Conservation (phyloP, 164 flowering plant species). For the Dillenia turbinata region DNA sequence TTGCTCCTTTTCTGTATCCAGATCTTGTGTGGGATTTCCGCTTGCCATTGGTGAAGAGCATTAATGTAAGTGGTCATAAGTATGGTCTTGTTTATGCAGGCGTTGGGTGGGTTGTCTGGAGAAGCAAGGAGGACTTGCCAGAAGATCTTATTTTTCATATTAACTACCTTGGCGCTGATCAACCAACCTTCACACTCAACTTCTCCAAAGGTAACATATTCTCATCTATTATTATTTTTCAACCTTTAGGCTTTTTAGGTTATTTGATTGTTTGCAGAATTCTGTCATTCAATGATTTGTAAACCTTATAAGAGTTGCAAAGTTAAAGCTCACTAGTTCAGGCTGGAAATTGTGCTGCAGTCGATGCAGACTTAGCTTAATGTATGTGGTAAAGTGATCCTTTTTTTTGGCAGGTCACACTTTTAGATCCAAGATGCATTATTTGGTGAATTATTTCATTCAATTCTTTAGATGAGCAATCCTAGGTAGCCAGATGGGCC, state of each 20-base stretch:
- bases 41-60: conserved; percentile 27
- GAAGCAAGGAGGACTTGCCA: conserved; percentile 28
- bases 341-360: too few species aligned
- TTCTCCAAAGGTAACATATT: conserved; percentile 29
- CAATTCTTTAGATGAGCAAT: too few species aligned
- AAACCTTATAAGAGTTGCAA: too few species aligned
- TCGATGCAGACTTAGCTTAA: too few species aligned
- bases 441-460: too few species aligned
- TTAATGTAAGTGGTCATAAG: conserved; percentile 28
- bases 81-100: conserved; percentile 35
- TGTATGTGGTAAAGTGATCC: too few species aligned
- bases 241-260: neutral
- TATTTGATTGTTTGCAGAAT: neutral
- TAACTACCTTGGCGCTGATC: conserved; percentile 31
- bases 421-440: too few species aligned
- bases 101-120: conserved; percentile 29
- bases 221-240: neutral
- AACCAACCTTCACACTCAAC: conserved; percentile 33
- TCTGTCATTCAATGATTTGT: too few species aligned
- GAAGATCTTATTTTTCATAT: conserved; percentile 31
- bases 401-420: too few species aligned
- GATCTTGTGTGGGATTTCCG: conserved; percentile 29
- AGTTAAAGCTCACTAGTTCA: too few species aligned
- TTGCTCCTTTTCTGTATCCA: conserved; percentile 32
- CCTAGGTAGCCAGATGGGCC: too few species aligned